Base-by-base conservation (phyloP, 1,284 basidiomycete genomes). In the Apiotrichum montevideense region DNA sequence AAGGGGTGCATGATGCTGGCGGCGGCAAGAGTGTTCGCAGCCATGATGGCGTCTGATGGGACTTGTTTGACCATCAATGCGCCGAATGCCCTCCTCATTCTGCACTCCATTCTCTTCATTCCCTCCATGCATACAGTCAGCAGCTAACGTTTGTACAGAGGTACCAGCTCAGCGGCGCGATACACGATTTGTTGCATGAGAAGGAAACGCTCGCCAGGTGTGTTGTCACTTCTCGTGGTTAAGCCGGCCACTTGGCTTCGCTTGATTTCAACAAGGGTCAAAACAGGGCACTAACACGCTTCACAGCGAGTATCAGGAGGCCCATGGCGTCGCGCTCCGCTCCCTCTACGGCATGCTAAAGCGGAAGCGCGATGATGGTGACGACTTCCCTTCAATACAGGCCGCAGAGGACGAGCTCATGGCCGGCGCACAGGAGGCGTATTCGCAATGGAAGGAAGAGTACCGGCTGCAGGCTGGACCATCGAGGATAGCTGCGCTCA, bases 401-500 rank as follows among this genome's bases (percentile, higher is more conserved):
- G 42, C 55, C 10, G 55, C 39, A 8, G 56, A 52, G 14, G 55
- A 58, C 35, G 63, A 61, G 44, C 52, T 66, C 32, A 56, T 57
- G 11, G 50, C 58, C 0, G 59, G 52, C 5, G 54, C 58, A 1
- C 54, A 63, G 32, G 54, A 63, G 34, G 69, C 64, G 9, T 72
- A 60, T 51, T 58, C 63, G 4, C 61, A 61, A 1, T 73, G 69
- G 68, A 68, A 63, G 49, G 57, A 60, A n/a, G 56, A 61, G 45
- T 70, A 69, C 52, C 15, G 56, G 6, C 58, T 74, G n/a, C 60
- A 65, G 15, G 64, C 61, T 6, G 71, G 71, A 56, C 65, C 67
- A 32, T 61, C 63, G 2, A 48, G 66, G 29, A 69, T 72, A 33
- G 50, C 55, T 0, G 46, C 51, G 0, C 53, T 75, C 13, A 32